Base-by-base conservation (phyloP, 345 rosid species). In the Pugionium cornutum region DNA sequence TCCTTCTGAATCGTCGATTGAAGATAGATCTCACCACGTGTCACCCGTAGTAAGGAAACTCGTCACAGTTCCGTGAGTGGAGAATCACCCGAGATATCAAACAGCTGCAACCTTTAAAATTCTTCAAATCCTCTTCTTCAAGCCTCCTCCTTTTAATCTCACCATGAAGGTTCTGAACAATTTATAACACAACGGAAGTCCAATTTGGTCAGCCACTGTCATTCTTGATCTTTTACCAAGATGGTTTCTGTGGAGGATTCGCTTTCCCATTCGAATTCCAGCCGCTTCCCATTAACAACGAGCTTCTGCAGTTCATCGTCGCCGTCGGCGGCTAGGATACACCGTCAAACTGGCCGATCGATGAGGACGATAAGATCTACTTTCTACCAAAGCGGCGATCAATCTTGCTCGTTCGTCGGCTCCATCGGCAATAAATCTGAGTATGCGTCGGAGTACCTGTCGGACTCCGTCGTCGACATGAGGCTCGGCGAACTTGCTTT, bases 381-480 rank as follows among this genome's bases (percentile, higher is more conserved):
- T 39, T 53, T 88, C 50, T 86, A 71, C 80, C 89, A 64, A 57
- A 65, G 67, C 37, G 86, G 79, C 30, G 72, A 75, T 11, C 78
- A 67, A 50, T 58, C 77, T 52, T 78, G 83, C 65, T 83, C 83
- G 10, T 83, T 82, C 76, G 64, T 69, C 44, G 26, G 75, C 53
- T 73, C 84, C 2, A 33, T 53, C 33, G 62, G 83, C 30, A 81
- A 80, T 37, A 73, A 54, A 37, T 81, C 88, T 1, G 80, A 75
- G 50, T 84, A 62, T 66, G 78, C 68, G 46, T 88, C 95, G 50
- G 97, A 90, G 70, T 90, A 85, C 64, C 62, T 94, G 0, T 72
- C 95, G 2, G 99, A 90, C 8, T 90, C 97, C 8, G 88, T 85
- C 66, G 75, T 90, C 74, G 96, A 94, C 77, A 82, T 90, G 89